phyloP scores from a whole-genome alignment of 257 asterid genomes.

The Cruciata laevipes region DNA sequence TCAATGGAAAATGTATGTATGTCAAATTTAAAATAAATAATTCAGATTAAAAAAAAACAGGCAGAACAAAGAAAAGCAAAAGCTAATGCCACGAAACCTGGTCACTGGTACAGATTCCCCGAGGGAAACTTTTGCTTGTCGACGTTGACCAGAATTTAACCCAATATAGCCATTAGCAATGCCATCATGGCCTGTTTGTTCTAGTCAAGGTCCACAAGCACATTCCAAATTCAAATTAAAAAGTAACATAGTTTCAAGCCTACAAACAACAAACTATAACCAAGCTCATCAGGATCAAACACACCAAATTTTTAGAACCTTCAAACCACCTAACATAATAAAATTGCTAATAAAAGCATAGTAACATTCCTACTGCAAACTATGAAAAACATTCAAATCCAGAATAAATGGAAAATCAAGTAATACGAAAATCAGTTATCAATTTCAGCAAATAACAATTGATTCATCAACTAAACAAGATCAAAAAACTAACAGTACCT shows the following conservation, averaged over 20 bases:
- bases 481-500: neutral
- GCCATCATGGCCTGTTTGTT: slow-evolving; percentile 49
- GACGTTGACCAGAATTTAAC: slow-evolving; percentile 84
- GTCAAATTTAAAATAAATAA: neutral
- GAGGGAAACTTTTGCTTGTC: slow-evolving; percentile 78
- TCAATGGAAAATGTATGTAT: slow-evolving; percentile 5
- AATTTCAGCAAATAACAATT: neutral
- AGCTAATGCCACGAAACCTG: slow-evolving; percentile 37
- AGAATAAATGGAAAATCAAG: neutral
- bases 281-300: neutral
- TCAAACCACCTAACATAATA: neutral
- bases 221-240: neutral
- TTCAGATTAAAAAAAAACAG: neutral
- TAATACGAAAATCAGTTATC: neutral
- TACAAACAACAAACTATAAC: neutral
- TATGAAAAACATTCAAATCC: neutral
- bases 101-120: slow-evolving; percentile 67
- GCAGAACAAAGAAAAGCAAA: neutral
- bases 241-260: neutral
- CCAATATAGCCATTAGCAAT: slow-evolving; percentile 60
- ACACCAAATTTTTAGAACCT: neutral
- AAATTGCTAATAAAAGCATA: neutral
- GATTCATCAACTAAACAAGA: neutral
- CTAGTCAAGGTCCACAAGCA: slow-evolving; percentile 51
- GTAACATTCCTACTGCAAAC: neutral